These are phyloP conservation scores for Bretschneidera sinensis DNA, from an alignment of 345 rosid species.

Conservation along the genomic window DNA sequence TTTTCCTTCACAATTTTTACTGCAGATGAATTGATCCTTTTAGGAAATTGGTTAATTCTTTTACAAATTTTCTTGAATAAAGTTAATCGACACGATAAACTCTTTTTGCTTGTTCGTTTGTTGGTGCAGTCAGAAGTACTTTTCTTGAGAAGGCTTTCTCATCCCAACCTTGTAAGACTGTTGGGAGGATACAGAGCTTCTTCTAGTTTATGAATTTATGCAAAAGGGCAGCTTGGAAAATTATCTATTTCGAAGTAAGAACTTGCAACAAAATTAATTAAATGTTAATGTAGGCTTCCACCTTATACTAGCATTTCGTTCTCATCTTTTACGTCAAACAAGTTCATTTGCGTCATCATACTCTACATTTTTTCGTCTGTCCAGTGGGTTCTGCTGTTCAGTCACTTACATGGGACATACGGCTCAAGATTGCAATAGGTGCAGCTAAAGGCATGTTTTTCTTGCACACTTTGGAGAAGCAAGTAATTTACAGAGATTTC, in stretches of 20 bases:
- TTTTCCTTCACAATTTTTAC: too few relatives aligned
- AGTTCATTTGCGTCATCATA: slow-evolving; percentile 1
- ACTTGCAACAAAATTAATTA: slow-evolving; percentile 6
- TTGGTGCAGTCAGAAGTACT: slow-evolving; percentile 67
- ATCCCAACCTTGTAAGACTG: slow-evolving; percentile 89
- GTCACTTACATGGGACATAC: slow-evolving; percentile 70
- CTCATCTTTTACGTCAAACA: background rate
- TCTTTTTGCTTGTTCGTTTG: slow-evolving; percentile 7
- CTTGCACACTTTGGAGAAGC: slow-evolving; percentile 75
- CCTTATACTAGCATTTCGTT: background rate
- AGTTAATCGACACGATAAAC: background rate
- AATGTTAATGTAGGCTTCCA: background rate
- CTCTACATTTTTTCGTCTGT: slow-evolving; percentile 7
- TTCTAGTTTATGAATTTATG: slow-evolving; percentile 84
- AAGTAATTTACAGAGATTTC: slow-evolving; percentile 89
- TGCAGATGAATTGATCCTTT: too few relatives aligned
- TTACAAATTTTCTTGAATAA: too few relatives aligned
- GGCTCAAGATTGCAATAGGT: slow-evolving; percentile 76
- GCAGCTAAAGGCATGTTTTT: slow-evolving; percentile 79
- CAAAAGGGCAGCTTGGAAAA: slow-evolving; percentile 95
- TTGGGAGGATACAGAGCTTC: slow-evolving; percentile 72
- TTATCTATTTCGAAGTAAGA: slow-evolving; percentile 80
- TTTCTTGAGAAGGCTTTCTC: slow-evolving; percentile 80
- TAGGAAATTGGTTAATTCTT: too few relatives aligned
- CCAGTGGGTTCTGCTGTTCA: slow-evolving; percentile 75